phyloP scores from a whole-genome alignment of 768 basidiomycete genomes.

The Heimioporus sp. region DNA sequence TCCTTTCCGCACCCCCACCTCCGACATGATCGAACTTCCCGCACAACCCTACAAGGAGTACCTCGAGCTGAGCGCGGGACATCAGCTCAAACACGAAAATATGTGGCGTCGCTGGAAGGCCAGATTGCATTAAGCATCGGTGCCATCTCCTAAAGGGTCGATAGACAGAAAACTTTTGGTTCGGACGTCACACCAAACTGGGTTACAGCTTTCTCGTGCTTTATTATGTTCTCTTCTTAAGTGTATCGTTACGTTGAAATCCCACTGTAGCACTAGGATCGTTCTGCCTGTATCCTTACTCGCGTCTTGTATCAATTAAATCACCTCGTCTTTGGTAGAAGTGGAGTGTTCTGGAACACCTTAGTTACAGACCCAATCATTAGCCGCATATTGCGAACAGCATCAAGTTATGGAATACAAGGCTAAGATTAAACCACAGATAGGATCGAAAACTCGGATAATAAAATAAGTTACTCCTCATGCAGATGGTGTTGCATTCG shows the following conservation, averaged over 20 bases:
- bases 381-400: background rate
- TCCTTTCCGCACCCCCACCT: constrained; percentile 29
- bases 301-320: constrained; percentile 18
- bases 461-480: constrained; percentile 26
- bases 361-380: background rate
- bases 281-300: constrained; percentile 21
- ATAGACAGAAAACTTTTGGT: background rate
- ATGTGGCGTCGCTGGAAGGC: constrained; percentile 54
- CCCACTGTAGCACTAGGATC: constrained; percentile 2
- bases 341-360: no score
- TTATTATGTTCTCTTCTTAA: background rate
- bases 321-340: background rate
- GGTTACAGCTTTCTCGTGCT: background rate
- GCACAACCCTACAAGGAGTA: constrained; percentile 58
- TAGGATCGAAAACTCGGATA: constrained; percentile 6
- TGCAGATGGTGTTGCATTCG: constrained; percentile 29
- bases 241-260: constrained; percentile 1
- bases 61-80: constrained; percentile 48
- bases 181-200: background rate
- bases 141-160: background rate
- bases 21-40: constrained; percentile 66
- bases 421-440: constrained; percentile 9
- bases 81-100: constrained; percentile 55
- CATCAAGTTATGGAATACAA: constrained; percentile 5
- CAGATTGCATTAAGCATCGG: constrained; percentile 16